phyloP scores from a whole-genome alignment of 176 grass and related monocot genomes.

The Aechmea fasciata region DNA sequence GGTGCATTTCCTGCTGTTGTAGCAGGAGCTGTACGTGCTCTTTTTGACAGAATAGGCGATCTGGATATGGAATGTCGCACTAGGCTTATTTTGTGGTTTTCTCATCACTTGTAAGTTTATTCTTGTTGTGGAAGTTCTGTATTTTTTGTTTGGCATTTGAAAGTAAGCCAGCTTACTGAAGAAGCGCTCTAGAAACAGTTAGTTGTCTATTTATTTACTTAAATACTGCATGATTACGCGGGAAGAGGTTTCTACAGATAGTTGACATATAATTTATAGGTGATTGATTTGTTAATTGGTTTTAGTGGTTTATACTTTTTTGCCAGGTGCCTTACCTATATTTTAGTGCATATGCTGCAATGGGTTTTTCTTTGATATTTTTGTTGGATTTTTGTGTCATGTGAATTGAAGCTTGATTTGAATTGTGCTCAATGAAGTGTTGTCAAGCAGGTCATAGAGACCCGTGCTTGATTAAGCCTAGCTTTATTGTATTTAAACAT shows the following conservation, averaged over 20 bases:
- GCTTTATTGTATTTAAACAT: too few relatives aligned
- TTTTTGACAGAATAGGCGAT: slow-evolving; percentile 90
- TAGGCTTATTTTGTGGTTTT: slow-evolving; percentile 98
- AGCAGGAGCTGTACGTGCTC: slow-evolving; percentile 88
- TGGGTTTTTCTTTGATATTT: too few relatives aligned
- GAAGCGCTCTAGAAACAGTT: background rate
- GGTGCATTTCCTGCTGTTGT: slow-evolving; percentile 96
- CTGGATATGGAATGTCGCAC: slow-evolving; percentile 92
- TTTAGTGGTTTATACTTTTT: too few relatives aligned
- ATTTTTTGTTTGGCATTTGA: background rate
- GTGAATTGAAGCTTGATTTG: too few relatives aligned
- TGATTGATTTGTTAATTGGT: background rate
- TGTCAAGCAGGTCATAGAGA: too few relatives aligned
- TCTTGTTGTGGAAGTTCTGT: slow-evolving; percentile 13
- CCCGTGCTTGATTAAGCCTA: too few relatives aligned
- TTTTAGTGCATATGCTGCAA: too few relatives aligned
- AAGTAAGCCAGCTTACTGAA: background rate
- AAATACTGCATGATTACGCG: too few relatives aligned
- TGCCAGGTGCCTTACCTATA: too few relatives aligned
- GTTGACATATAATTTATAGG: background rate
- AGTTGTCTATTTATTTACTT: background rate
- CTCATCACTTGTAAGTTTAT: slow-evolving; percentile 92
- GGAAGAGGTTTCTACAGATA: background rate
- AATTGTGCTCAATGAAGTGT: too few relatives aligned
- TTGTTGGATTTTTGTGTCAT: too few relatives aligned